Base-by-base conservation (phyloP, 2,329 filamentous ascomycete genomes). In the Stachybotrys echinatus region DNA sequence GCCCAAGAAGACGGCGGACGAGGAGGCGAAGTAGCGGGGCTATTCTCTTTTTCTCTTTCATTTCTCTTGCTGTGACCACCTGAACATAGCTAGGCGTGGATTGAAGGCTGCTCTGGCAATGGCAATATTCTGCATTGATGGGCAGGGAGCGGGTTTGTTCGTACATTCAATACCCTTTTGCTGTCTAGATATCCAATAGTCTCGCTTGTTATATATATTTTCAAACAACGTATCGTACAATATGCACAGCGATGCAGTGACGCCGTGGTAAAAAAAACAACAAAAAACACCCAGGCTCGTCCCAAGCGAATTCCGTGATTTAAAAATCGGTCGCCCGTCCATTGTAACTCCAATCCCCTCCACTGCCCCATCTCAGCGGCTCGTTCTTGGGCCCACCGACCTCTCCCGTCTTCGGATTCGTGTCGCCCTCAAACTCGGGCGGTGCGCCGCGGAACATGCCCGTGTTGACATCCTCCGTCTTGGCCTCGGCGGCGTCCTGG, bases 311-410 rank as follows among this genome's bases (percentile, higher is more conserved):
- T 34, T 2, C 10, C 14, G 3, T 34, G 10, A 14, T 49, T 52
- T 58, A 84, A 53, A 99, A 99, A 70, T 99, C 94, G 21, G 92
- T 97, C 49, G 95, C 92, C 55, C 92, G 77, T 44, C 94, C 94
- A 68, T 96, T 96, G 69, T 89, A 99, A 67, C 90, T 96, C 87
- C 92, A 99, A 61, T 86, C 83, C 1, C 89, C 85, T 0, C 61
- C 65, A 18, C 78, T 74, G 0, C 91, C 91, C 92, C 92, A 96
- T 60, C 92, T 75, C 65, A 97, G 64, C 47, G 94, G 94, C 71
- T 99, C 92, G 64, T 95, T 97, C 83, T 97, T 99, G 6, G 94
- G 94, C 1, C 94, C 94, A 6, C 94, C 94, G 12, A 96, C 83
- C 76, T 99, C 94, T 21, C 94, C 94, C 2, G 94, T 99, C 75